Base-by-base conservation (phyloP, 345 rosid genomes). In the Salix koriyanagi region DNA sequence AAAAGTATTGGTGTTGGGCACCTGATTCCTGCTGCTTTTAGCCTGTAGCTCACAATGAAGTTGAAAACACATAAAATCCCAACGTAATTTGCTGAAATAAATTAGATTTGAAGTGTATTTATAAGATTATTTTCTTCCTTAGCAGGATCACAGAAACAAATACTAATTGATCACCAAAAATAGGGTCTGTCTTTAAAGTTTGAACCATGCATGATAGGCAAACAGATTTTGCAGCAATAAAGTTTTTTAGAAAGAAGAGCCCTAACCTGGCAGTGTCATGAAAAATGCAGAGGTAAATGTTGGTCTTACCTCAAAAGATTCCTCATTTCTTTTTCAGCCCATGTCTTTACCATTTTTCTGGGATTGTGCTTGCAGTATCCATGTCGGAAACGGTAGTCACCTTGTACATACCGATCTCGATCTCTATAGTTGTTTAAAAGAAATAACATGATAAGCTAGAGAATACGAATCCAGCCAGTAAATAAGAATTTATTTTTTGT, bases 321-420 rank as follows among this genome's bases (percentile, higher is more conserved):
- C 83, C 99, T 89, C 88, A 90, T 88, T 88, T 95, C 99, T 77
- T 95, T 95, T 82, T 95, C 99, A 80, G 99, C 99, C 99, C 99
- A 95, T 0, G 93, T 95, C 83, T 93, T 89, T 32, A 95, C 99
- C 99, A 95, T 95, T 88, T 95, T 93, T 72, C 99, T 88, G 3
- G 97, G 97, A 85, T 95, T 95, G 82, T 95, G 99, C 83, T 91
- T 90, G 86, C 96, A 89, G 80, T 95, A 95, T 19, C 97, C 98
- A 86, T 89, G 70, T 85, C 99, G 90, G 83, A 95, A 95, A 42
- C 99, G 94, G 81, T 87, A 95, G 82, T 93, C 99, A 81, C 99
- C 99, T 86, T 91, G 97, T 48, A 95, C 99, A 81, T 93, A 95
- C 42, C 96, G 88, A 87, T 95, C 98, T 65, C 98, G 92, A 74